Conservation (phyloP, 169 alveolate genomes). For the Neospora caninum region DNA sequence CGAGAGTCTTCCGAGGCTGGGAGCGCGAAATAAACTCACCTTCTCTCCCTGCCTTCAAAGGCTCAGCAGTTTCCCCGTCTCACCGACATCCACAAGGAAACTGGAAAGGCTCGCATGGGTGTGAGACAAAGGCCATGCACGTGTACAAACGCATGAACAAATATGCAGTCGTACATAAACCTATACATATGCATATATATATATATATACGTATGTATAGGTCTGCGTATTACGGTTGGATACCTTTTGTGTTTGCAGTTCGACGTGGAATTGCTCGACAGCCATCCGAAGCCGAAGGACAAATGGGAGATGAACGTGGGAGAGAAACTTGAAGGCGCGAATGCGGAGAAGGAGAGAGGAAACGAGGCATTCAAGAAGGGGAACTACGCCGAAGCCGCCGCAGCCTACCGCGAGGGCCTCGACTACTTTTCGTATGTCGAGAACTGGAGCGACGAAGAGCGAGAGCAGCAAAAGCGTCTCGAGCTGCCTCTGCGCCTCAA, state of each 20-base stretch:
- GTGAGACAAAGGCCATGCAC: too few species aligned
- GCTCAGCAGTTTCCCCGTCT: too few species aligned
- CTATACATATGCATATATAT: too few species aligned
- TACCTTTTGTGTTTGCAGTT: conserved; percentile 59
- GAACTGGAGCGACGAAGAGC: conserved; percentile 37
- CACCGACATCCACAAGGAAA: too few species aligned
- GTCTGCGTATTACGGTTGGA: not conserved
- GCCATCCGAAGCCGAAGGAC: conserved; percentile 78
- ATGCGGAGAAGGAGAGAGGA: conserved; percentile 79
- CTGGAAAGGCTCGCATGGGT: too few species aligned
- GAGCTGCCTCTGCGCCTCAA: conserved; percentile 74
- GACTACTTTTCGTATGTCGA: conserved; percentile 50
- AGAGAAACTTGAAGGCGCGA: conserved; percentile 84
- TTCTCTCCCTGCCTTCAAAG: too few species aligned
- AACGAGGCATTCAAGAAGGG: conserved; percentile 77
- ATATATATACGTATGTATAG: not conserved
- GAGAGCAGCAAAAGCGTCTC: not conserved
- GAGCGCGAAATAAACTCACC: too few species aligned
- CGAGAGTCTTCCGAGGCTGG: too few species aligned
- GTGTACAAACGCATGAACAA: too few species aligned
- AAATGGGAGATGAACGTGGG: conserved; percentile 79
- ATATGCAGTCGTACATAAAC: too few species aligned
- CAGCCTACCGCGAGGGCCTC: conserved; percentile 77
- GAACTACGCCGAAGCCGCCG: conserved; percentile 75
- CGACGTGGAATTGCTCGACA: conserved; percentile 81